Conservation (phyloP, 1,139 yeast genomes). For the Schwanniomyces etchellsii region DNA sequence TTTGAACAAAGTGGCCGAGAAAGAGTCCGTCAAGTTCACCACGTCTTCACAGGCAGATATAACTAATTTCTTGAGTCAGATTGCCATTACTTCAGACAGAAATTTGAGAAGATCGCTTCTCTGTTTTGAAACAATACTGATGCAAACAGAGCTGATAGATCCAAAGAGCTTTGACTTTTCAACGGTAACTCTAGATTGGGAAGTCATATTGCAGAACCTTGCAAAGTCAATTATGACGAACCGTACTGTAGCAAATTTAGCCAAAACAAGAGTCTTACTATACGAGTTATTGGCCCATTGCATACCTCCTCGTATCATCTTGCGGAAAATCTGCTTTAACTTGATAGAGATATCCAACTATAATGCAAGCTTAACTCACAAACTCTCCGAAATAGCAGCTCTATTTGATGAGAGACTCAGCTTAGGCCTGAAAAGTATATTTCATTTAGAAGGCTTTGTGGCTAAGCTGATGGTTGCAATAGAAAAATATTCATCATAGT, state of each 20-base stretch:
- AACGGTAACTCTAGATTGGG: constrained; percentile 74
- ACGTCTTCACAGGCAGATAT: constrained; percentile 30
- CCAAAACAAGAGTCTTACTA: constrained; percentile 66
- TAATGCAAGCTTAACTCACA: constrained; percentile 29
- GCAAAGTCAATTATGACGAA: constrained; percentile 56
- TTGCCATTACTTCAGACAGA: constrained; percentile 56
- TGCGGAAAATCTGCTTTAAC: constrained; percentile 61
- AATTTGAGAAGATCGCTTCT: constrained; percentile 76
- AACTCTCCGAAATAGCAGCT: constrained; percentile 65
- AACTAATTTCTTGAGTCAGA: constrained; percentile 36
- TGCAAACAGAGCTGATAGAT: constrained; percentile 59
- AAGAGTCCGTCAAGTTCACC: constrained; percentile 49
- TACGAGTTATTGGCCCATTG: constrained; percentile 91
- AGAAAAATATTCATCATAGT: constrained; percentile 8
- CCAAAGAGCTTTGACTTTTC: constrained; percentile 16
- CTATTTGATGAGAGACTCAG: constrained; percentile 82
- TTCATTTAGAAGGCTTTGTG: constrained; percentile 90
- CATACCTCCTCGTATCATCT: constrained; percentile 76
- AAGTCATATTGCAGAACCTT: constrained; percentile 60
- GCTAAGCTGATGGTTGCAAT: constrained; percentile 77
- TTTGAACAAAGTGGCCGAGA: constrained; percentile 48
- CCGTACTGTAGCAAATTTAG: constrained; percentile 66
- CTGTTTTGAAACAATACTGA: constrained; percentile 77
- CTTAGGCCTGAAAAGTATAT: constrained; percentile 82
- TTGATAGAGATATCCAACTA: constrained; percentile 41